phyloP scores from a whole-genome alignment of 805 yeast genomes.

The Yamadazyma laniorum region DNA sequence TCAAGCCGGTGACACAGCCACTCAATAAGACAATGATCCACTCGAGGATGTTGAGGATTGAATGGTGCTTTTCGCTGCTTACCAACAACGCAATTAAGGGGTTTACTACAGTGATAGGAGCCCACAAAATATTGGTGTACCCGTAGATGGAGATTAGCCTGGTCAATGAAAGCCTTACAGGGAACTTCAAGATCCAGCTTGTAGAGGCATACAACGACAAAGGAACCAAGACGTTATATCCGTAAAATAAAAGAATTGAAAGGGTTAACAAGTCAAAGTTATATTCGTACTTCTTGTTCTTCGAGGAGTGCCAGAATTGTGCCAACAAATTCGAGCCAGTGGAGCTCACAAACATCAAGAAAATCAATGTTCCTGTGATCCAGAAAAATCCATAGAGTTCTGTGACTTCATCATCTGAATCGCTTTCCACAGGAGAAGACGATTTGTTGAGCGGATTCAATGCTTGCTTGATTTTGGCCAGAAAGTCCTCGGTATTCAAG shows the following conservation, averaged over 20 bases:
- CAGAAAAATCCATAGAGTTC: constrained; percentile 90
- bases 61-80: constrained; percentile 27
- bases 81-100: constrained; percentile 56
- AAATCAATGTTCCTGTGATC: constrained; percentile 81
- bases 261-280: constrained; percentile 61
- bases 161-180: constrained; percentile 48
- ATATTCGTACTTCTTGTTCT: constrained; percentile 47
- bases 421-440: constrained; percentile 17
- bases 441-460: constrained; percentile 48
- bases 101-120: constrained; percentile 70
- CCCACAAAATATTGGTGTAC: constrained; percentile 80
- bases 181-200: constrained; percentile 53
- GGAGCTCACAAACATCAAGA: constrained; percentile 70
- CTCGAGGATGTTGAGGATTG: constrained; percentile 50
- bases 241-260: constrained; percentile 70
- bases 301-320: constrained; percentile 47
- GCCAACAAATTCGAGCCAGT: constrained; percentile 66
- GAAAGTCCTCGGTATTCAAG: constrained; percentile 62
- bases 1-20: constrained; percentile 57
- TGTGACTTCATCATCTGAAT: constrained; percentile 36
- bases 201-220: constrained; percentile 49
- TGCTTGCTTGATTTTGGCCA: constrained; percentile 51
- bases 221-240: constrained; percentile 73
- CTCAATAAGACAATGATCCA: constrained; percentile 65
- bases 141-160: constrained; percentile 77